These are phyloP conservation scores for Coccinonectria pachysandricola DNA, from an alignment of 2,329 filamentous ascomycete genomes.

Conservation along the genomic window DNA sequence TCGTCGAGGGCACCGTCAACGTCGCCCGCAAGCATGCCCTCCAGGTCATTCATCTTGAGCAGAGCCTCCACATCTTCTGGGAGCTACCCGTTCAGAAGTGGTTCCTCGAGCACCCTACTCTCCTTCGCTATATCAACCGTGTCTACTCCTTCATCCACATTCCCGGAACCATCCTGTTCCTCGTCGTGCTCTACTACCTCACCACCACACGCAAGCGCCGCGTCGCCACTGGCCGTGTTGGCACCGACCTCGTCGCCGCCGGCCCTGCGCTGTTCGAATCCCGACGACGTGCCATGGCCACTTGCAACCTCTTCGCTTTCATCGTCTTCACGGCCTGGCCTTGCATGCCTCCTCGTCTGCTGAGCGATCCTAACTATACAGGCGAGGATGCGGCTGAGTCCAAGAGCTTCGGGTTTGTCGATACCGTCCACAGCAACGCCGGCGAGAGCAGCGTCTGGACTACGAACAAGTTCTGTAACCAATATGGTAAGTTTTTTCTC, in stretches of 20 bases:
- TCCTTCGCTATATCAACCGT: conserved; percentile 62
- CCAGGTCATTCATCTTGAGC: conserved; percentile 55
- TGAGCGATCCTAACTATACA: conserved; percentile 44
- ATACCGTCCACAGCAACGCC: conserved; percentile 43
- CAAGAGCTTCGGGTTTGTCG: conserved; percentile 50
- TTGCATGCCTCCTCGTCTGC: conserved; percentile 52
- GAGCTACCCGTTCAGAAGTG: conserved; percentile 51
- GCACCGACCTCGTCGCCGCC: conserved; percentile 22
- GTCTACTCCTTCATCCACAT: conserved; percentile 72
- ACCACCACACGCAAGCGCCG: conserved; percentile 51
- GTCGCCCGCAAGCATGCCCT: conserved; percentile 59
- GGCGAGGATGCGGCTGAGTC: conserved; percentile 47
- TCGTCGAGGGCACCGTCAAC: conserved; percentile 57
- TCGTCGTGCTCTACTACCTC: conserved; percentile 55
- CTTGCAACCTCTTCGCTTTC: conserved; percentile 52
- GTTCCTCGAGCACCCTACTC: conserved; percentile 37
- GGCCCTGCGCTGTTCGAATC: conserved; percentile 42
- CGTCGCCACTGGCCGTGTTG: conserved; percentile 16
- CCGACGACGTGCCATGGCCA: conserved; percentile 48
- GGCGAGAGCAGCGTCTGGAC: conserved; percentile 44
- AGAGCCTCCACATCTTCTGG: conserved; percentile 53
- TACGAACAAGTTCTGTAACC: conserved; percentile 63
- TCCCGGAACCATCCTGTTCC: conserved; percentile 62
- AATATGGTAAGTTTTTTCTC: conserved; percentile 45
- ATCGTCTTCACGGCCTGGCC: conserved; percentile 52